Percentiles rank a stretch among this genome's conserved stretches.
Evolutionary conservation across 2,329 filamentous ascomycete genomes (phyloP).

Genomic region (Trichoderma afroharzianum): DNA sequence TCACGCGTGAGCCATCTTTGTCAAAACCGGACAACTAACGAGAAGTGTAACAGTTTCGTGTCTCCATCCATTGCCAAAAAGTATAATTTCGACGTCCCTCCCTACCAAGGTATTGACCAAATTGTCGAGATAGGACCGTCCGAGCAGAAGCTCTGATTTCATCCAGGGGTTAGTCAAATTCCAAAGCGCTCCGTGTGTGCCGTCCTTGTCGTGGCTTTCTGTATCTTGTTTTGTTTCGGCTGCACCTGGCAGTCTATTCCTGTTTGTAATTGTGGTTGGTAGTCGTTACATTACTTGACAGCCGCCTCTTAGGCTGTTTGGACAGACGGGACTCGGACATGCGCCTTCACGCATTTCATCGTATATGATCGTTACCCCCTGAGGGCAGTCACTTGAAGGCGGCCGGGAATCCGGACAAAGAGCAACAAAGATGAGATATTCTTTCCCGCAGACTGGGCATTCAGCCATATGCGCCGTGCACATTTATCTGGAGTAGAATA

Average conservation of each 20-base stretch:
- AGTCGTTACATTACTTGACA: slow-evolving; percentile 49
- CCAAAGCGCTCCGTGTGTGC: slow-evolving; percentile 5
- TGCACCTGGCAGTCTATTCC: not conserved
- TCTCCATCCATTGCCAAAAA: slow-evolving; percentile 73
- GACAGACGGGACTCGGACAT: slow-evolving; percentile 58
- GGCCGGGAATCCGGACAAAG: slow-evolving; percentile 53
- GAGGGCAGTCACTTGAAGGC: slow-evolving; percentile 46
- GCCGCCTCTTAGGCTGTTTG: slow-evolving; percentile 54
- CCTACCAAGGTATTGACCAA: slow-evolving; percentile 84
- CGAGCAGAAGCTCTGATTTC: slow-evolving; percentile 50
- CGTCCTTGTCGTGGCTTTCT: not conserved
- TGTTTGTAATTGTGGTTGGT: not conserved
- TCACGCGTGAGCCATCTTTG: not conserved
- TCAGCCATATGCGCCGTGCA: slow-evolving; percentile 55
- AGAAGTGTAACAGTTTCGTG: slow-evolving; percentile 61
- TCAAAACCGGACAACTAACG: not conserved
- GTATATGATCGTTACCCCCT: slow-evolving; percentile 37
- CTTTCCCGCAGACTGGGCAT: slow-evolving; percentile 58
- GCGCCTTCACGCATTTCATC: slow-evolving; percentile 50
- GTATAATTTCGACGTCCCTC: slow-evolving; percentile 78
- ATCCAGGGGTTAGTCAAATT: not conserved
- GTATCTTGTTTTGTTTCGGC: slow-evolving; percentile 7
- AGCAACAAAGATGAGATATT: slow-evolving; percentile 55
- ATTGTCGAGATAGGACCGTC: slow-evolving; percentile 67
- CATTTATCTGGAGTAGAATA: slow-evolving; percentile 46